A percentile compares a stretch with the other conserved stretches of the same genome.
Evolutionary conservation across 768 basidiomycete species (phyloP).

Genomic region (Phanerochaete sordida): DNA sequence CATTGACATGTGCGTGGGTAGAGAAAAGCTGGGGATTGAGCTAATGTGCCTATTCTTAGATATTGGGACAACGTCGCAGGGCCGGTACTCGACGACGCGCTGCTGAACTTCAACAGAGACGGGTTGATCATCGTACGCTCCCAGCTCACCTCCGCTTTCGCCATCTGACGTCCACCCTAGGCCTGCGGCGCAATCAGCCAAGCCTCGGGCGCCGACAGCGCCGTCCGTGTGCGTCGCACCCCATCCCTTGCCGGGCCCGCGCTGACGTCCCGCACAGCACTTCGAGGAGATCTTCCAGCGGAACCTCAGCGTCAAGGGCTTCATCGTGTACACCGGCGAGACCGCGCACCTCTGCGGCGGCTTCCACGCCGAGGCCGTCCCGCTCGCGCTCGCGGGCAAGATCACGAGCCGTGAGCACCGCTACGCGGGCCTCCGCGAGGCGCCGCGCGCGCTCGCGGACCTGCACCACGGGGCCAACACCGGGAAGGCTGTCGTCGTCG

Average conservation of each 20-base stretch:
- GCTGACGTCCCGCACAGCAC: not conserved
- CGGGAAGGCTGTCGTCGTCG: slow-evolving; percentile 9
- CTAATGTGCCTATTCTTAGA: not conserved
- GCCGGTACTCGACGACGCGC: not conserved
- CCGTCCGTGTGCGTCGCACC: not conserved
- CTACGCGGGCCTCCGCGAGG: slow-evolving; percentile 2
- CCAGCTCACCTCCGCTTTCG: not conserved
- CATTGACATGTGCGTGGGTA: slow-evolving; percentile 44
- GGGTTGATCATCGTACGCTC: slow-evolving; percentile 4
- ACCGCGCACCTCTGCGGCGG: not conserved
- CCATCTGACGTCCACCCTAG: not conserved
- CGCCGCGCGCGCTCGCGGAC: slow-evolving; percentile 1
- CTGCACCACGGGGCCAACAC: slow-evolving; percentile 7
- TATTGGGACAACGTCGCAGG: slow-evolving; percentile 14
- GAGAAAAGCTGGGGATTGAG: not conserved
- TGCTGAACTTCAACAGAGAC: not conserved
- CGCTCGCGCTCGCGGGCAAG: not conserved
- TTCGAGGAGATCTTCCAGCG: slow-evolving; percentile 8
- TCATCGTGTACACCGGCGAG: not conserved
- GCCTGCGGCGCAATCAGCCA: not conserved
- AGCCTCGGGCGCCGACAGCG: not conserved
- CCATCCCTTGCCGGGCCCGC: not conserved
- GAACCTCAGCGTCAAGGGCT: not conserved
- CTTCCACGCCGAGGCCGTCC: slow-evolving; percentile 1
- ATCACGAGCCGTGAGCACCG: slow-evolving; percentile 10